A percentile compares a stretch with the other conserved stretches of the same genome.
phyloP scores from a whole-genome alignment of 108 stramenopile species.

The Cyclotella sp. region DNA sequence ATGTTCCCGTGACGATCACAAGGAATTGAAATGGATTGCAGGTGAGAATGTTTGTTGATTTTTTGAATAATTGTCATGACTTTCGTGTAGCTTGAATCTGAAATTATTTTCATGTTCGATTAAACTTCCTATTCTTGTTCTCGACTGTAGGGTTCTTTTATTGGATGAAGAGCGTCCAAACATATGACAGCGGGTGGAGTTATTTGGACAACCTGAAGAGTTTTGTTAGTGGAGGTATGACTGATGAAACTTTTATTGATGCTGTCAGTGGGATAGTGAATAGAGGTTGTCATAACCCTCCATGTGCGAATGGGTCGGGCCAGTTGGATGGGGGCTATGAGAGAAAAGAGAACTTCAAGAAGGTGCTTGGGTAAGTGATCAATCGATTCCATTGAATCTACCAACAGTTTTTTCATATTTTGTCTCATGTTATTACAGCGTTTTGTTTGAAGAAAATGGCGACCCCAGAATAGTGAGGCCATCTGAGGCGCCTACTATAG shows the following conservation, averaged over 20 bases:
- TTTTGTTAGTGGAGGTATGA: slow-evolving; percentile 36
- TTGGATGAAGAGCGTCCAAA: slow-evolving; percentile 38
- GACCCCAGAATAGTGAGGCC: background rate
- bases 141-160: slow-evolving; percentile 36
- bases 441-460: slow-evolving; percentile 21
- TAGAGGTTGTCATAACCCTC: slow-evolving; percentile 11
- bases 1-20: slow-evolving; percentile 21
- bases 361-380: slow-evolving; percentile 18
- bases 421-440: slow-evolving; percentile 12
- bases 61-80: background rate
- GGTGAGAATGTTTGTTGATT: background rate
- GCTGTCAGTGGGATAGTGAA: slow-evolving; percentile 6
- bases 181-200: slow-evolving; percentile 44
- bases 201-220: slow-evolving; percentile 38
- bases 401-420: background rate
- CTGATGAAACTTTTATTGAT: slow-evolving; percentile 42
- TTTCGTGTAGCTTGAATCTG: background rate
- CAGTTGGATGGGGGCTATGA: slow-evolving; percentile 42
- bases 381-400: background rate
- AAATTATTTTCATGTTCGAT: background rate
- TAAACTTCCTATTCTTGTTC: background rate
- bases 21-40: slow-evolving; percentile 52
- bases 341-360: slow-evolving; percentile 46
- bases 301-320: slow-evolving; percentile 17
- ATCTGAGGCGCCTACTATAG: slow-evolving; percentile 6